Conservation (phyloP, 345 rosid species). For the Syzygium grande region DNA sequence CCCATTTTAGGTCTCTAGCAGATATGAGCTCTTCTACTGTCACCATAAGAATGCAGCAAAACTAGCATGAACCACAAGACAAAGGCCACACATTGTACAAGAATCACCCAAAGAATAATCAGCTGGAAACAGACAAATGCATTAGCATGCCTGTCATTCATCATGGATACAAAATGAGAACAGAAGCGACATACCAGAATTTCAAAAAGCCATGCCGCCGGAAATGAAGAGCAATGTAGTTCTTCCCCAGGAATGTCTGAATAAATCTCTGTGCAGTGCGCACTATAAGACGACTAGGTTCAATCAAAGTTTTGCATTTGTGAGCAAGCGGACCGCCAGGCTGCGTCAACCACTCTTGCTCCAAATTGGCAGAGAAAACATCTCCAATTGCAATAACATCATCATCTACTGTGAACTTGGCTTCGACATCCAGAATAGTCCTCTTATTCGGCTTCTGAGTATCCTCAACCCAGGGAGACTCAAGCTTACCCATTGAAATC, state of each 20-base stretch:
- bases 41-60: not conserved
- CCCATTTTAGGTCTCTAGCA: not conserved
- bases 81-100: not conserved
- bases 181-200: slow-evolving; percentile 48
- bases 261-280: slow-evolving; percentile 86
- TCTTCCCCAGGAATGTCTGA: slow-evolving; percentile 84
- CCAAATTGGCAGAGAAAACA: slow-evolving; percentile 73
- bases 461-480: slow-evolving; percentile 80
- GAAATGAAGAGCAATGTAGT: slow-evolving; percentile 81
- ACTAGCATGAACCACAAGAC: not conserved
- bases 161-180: not conserved
- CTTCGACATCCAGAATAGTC: slow-evolving; percentile 55
- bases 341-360: slow-evolving; percentile 69
- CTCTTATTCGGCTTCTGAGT: slow-evolving; percentile 45
- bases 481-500: slow-evolving; percentile 62
- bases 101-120: not conserved
- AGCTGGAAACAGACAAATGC: not conserved
- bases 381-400: slow-evolving; percentile 89
- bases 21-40: not conserved
- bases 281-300: slow-evolving; percentile 66
- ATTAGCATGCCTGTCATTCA: not conserved
- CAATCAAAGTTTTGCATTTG: slow-evolving; percentile 78
- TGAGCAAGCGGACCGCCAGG: slow-evolving; percentile 91
- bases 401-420: slow-evolving; percentile 49
- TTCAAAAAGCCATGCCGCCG: slow-evolving; percentile 95